These are phyloP conservation scores for Candida jianshihensis DNA, from an alignment of 805 yeast species.

Conservation along the genomic window DNA sequence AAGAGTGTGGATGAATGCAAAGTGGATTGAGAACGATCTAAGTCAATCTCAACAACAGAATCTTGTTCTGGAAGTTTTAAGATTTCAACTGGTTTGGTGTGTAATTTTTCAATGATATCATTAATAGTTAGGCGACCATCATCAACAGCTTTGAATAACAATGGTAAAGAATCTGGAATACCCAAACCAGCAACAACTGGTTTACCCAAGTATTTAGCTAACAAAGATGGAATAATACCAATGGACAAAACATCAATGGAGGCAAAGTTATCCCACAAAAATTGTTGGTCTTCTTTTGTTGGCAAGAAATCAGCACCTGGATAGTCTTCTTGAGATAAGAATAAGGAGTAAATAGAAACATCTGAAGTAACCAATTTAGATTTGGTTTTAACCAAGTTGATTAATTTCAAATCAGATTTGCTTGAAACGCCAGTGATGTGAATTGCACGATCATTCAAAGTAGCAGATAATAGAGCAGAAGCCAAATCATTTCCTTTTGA, in stretches of 20 bases:
- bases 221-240: constrained; percentile 68
- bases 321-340: constrained; percentile 65
- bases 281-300: constrained; percentile 69
- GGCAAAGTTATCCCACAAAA: constrained; percentile 70
- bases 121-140: constrained; percentile 64
- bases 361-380: constrained; percentile 83
- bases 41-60: constrained; percentile 72
- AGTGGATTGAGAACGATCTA: constrained; percentile 57
- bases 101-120: constrained; percentile 67
- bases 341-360: constrained; percentile 73
- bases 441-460: constrained; percentile 75
- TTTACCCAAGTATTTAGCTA: constrained; percentile 60
- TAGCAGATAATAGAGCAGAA: constrained; percentile 82
- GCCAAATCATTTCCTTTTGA: constrained; percentile 90
- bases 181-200: constrained; percentile 68
- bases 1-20: constrained; percentile 35
- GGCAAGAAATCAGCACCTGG: constrained; percentile 73
- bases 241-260: constrained; percentile 81
- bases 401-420: constrained; percentile 75
- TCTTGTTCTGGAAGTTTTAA: constrained; percentile 80
- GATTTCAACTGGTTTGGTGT: constrained; percentile 74
- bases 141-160: constrained; percentile 72
- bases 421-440: constrained; percentile 85
- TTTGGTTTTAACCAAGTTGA: constrained; percentile 79
- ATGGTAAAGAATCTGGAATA: constrained; percentile 72